These are phyloP conservation scores for Boletellus ananiceps DNA, from an alignment of 768 basidiomycete genomes.

Conservation along the genomic window DNA sequence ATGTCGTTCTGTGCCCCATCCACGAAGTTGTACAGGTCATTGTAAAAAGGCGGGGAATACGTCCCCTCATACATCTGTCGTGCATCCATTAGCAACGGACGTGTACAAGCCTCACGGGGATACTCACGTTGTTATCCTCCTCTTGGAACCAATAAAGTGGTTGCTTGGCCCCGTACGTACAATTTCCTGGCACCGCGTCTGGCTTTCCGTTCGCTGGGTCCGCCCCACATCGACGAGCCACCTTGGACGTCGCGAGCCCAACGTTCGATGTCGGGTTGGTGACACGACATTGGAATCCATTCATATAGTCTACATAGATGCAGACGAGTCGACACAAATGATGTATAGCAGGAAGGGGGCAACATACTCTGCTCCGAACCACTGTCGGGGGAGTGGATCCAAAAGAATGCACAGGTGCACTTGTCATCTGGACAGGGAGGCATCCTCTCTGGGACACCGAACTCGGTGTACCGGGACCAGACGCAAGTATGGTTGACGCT, in stretches of 20 bases:
- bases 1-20: slow-evolving; percentile 75
- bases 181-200: slow-evolving; percentile 50
- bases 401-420: slow-evolving; percentile 70
- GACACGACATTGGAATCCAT: slow-evolving; percentile 64
- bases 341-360: background rate
- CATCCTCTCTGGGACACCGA: slow-evolving; percentile 62
- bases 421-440: slow-evolving; percentile 61
- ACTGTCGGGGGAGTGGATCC: slow-evolving; percentile 60
- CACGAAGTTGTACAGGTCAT: slow-evolving; percentile 61
- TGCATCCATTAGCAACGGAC: background rate
- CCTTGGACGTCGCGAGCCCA: slow-evolving; percentile 48
- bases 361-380: slow-evolving; percentile 60
- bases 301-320: slow-evolving; percentile 56
- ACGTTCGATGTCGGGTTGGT: slow-evolving; percentile 49
- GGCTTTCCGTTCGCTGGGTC: slow-evolving; percentile 46
- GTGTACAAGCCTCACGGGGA: background rate
- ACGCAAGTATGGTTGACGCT: slow-evolving; percentile 74
- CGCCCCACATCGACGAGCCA: slow-evolving; percentile 62
- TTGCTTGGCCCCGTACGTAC: slow-evolving; percentile 68
- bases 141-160: slow-evolving; percentile 68
- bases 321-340: background rate
- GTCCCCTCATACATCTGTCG: slow-evolving; percentile 61
- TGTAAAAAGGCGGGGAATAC: slow-evolving; percentile 62
- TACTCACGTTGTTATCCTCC: slow-evolving; percentile 56
- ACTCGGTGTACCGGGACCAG: slow-evolving; percentile 66